Percentiles rank a stretch among this genome's conserved stretches.
These are phyloP conservation scores for Verticillium nonalfalfae DNA, from an alignment of 2,329 filamentous ascomycete species.

Conservation along the genomic window DNA sequence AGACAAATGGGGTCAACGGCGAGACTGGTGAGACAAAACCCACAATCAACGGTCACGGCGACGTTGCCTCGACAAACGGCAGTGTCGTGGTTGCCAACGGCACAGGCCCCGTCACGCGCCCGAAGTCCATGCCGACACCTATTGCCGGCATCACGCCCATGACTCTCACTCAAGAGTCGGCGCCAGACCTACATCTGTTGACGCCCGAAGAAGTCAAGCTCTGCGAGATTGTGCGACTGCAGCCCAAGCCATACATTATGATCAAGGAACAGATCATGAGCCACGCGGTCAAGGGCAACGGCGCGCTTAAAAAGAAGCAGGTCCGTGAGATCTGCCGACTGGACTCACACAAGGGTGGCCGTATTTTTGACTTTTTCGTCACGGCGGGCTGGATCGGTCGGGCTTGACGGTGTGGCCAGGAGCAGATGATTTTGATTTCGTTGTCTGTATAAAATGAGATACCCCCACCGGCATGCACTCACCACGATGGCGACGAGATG, in stretches of 20 bases:
- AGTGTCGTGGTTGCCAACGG: constrained; percentile 30
- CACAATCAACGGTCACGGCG: constrained; percentile 47
- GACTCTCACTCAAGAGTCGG: constrained; percentile 66
- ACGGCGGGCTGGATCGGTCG: constrained; percentile 89
- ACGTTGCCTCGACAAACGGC: constrained; percentile 34
- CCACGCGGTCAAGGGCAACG: constrained; percentile 84
- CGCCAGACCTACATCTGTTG: constrained; percentile 78
- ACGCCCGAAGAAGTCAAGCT: constrained; percentile 79
- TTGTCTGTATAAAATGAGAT: background rate
- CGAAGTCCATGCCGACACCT: constrained; percentile 46
- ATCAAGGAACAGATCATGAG: constrained; percentile 92
- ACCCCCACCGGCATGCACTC: background rate
- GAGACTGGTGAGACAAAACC: constrained; percentile 46
- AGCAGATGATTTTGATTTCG: background rate
- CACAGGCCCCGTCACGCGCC: constrained; percentile 23
- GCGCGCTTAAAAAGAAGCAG: constrained; percentile 87
- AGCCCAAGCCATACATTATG: constrained; percentile 90
- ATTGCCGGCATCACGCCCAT: constrained; percentile 59
- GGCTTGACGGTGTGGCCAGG: constrained; percentile 39
- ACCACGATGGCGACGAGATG: background rate
- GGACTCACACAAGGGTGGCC: constrained; percentile 76
- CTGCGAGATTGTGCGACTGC: constrained; percentile 75
- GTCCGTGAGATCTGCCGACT: constrained; percentile 80
- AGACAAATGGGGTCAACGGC: constrained; percentile 18
- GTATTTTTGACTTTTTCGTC: constrained; percentile 93